Conservation (phyloP, 345 rosid genomes). For the Linum tenue region DNA sequence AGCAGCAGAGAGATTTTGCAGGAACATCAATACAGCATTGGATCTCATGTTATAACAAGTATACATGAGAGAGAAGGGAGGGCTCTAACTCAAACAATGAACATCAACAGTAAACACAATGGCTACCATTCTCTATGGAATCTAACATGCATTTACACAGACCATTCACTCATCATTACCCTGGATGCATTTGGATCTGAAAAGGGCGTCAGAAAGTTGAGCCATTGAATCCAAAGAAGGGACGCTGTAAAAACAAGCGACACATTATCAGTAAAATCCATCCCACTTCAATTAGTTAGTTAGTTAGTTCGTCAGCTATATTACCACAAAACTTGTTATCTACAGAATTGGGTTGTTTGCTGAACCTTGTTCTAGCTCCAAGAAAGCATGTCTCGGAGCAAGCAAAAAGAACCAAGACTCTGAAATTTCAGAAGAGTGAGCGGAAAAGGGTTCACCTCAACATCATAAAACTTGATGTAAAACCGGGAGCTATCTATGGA, state of each 20-base stretch:
- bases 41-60: no score
- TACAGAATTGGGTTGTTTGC: no score
- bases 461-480: slow-evolving; percentile 42
- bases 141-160: not conserved
- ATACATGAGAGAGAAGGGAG: not conserved
- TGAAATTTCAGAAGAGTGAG: not conserved
- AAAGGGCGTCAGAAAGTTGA: not conserved
- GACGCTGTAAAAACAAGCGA: not conserved
- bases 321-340: no score
- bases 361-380: no score
- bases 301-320: no score
- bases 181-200: not conserved
- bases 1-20: no score
- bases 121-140: not conserved
- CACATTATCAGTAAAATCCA: not conserved
- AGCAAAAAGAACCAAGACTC: not conserved
- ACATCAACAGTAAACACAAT: not conserved
- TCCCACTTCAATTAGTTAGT: not conserved
- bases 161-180: not conserved
- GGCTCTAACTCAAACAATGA: not conserved
- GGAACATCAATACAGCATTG: no score
- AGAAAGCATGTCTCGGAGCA: no score
- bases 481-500: slow-evolving; percentile 76
- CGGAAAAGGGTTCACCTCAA: not conserved
- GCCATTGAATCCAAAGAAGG: slow-evolving; percentile 4